phyloP scores from a whole-genome alignment of 352 stramenopile species.

The Pythium guiyangense region DNA sequence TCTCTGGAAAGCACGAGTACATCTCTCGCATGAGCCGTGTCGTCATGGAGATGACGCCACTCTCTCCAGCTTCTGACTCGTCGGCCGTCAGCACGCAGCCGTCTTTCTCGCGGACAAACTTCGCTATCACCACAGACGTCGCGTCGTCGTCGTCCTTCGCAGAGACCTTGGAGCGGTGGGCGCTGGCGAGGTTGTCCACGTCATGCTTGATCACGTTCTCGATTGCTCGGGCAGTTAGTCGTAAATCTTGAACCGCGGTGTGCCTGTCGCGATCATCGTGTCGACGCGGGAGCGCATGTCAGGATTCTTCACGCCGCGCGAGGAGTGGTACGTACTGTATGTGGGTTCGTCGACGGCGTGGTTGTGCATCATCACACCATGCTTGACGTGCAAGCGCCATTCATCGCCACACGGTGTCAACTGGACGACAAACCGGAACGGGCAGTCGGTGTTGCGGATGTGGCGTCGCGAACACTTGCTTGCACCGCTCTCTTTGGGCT shows the following conservation, averaged over 20 bases:
- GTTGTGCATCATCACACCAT: neutral
- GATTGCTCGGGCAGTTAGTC: neutral
- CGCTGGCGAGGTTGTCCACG: too few species aligned
- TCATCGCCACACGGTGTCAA: neutral
- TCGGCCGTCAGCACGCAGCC: conserved; percentile 1
- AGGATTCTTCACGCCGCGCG: neutral
- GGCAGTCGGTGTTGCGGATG: neutral
- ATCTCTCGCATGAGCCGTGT: conserved; percentile 7
- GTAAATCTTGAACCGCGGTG: conserved; percentile 2
- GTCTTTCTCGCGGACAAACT: neutral
- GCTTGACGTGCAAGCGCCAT: neutral
- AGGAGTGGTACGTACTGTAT: neutral
- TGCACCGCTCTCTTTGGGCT: neutral
- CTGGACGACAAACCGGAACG: neutral
- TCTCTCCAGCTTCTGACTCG: conserved; percentile 3
- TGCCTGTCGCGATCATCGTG: neutral
- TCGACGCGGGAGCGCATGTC: neutral
- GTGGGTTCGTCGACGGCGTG: neutral
- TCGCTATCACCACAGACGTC: neutral
- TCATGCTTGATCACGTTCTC: conserved; percentile 11
- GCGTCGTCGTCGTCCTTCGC: neutral
- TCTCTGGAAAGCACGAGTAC: conserved; percentile 8
- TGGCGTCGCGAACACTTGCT: neutral
- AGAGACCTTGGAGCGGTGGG: neutral
- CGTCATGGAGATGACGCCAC: conserved; percentile 11